These are phyloP conservation scores for Tritrichomonas musculus DNA, from an alignment of 208 protist genomes.

Conservation along the genomic window DNA sequence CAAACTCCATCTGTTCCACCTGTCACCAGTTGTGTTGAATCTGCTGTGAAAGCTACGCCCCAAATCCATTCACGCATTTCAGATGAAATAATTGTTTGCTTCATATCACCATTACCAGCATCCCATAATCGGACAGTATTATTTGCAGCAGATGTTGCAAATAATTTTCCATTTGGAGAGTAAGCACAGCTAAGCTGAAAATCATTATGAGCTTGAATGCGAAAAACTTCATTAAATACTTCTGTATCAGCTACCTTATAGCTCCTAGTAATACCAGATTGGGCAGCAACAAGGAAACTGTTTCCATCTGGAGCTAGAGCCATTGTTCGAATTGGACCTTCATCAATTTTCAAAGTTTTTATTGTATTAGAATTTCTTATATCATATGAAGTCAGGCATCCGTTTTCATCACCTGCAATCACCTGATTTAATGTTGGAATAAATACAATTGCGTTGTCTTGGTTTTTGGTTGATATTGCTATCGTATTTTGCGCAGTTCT, in stretches of 20 bases:
- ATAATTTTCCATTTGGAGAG: neutral
- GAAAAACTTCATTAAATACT: neutral
- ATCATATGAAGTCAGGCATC: neutral
- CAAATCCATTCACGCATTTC: conserved; percentile 1
- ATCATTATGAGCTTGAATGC: neutral
- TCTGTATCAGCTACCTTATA: neutral
- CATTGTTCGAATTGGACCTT: neutral
- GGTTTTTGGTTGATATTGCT: neutral
- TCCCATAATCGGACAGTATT: neutral
- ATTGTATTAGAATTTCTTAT: neutral
- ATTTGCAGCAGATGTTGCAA: conserved; percentile 5
- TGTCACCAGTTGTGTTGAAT: neutral
- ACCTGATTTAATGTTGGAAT: neutral
- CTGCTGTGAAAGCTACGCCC: neutral
- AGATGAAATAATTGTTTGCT: neutral
- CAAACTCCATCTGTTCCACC: neutral
- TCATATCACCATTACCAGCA: neutral
- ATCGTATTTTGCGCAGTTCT: neutral
- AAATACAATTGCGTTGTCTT: neutral
- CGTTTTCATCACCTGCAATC: neutral
- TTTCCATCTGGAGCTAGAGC: neutral
- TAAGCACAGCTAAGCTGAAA: neutral
- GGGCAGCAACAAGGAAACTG: neutral
- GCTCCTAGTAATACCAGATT: neutral
- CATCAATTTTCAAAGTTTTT: too few relatives aligned